Base-by-base conservation (phyloP, 1,139 yeast species). In the Tardiomyces depauwii region DNA sequence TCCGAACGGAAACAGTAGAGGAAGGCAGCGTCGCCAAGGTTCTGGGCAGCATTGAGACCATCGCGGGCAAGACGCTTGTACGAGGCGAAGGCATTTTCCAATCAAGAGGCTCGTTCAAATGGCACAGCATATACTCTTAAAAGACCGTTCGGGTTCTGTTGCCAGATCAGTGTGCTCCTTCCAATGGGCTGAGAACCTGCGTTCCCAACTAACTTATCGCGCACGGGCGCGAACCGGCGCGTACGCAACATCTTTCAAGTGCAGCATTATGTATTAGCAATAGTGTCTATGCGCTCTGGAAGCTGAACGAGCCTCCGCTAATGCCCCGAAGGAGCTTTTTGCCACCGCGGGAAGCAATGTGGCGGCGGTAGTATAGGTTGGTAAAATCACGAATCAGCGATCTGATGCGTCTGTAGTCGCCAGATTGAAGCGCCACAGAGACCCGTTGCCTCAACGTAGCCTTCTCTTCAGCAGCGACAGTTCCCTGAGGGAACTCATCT, bases 281-380 rank as follows among this genome's bases (percentile, higher is more conserved):
- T 5, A 21, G 7, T 5, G 25, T 21, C 25, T 21, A 21, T 21
- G 25, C 7, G 7, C 25, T 21, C 7, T 21, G 25, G 7, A 21
- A 21, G 25, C 25, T 21, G 25, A 21, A 21, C 7, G 25, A 21
- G 25, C 25, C 25, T 21, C 25, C 25, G 7, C 7, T 21, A 21
- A 21, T 21, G 25, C 25, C 25, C 25, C 25, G 25, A 4, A 21
- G 25, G 25, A 21, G 25, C 25, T 21, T 21, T 21, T 21, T 21
- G 7, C 25, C 25, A 7, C 25, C 38, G 12, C 84, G 70, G 28
- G 83, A 77, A 9, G 73, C 72, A 38, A 82, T 73, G 57, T 86
- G 83, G 61, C 88, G 82, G 55, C 96, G 74, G 23, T 83, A 71
- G 63, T 87, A 89, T 86, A 95, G 84, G 47, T 74, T 76, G 39